Conservation (phyloP, 805 yeast species). For the Teunomyces barrocoloradensis region DNA sequence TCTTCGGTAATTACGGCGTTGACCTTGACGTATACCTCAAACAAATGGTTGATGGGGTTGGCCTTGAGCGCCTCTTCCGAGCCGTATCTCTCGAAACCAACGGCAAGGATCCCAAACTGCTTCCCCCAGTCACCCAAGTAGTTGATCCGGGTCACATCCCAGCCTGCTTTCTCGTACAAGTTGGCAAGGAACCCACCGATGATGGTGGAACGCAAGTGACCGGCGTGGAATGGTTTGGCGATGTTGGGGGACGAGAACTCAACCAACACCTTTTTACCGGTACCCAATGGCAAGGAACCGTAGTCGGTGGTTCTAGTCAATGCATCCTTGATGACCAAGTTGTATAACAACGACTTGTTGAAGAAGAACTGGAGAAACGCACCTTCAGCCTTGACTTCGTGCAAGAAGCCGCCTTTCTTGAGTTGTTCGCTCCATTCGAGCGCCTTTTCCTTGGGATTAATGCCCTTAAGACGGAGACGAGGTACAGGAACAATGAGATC, state of each 20-base stretch:
- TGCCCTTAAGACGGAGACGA: slow-evolving; percentile 72
- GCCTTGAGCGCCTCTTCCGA: slow-evolving; percentile 61
- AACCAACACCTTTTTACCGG: slow-evolving; percentile 62
- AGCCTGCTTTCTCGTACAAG: slow-evolving; percentile 85
- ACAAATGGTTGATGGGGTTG: slow-evolving; percentile 93
- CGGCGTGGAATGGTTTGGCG: slow-evolving; percentile 99
- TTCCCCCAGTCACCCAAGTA: slow-evolving; percentile 99
- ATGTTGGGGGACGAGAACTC: slow-evolving; percentile 98
- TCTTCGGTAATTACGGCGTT: slow-evolving; percentile 73
- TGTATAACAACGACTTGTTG: slow-evolving; percentile 61
- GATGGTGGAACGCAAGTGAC: slow-evolving; percentile 95
- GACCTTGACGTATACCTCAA: slow-evolving; percentile 86
- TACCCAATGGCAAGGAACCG: slow-evolving; percentile 76
- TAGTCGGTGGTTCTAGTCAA: slow-evolving; percentile 58
- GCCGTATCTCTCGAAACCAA: slow-evolving; percentile 88
- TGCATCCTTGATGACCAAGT: slow-evolving; percentile 67
- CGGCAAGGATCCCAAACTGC: slow-evolving; percentile 94
- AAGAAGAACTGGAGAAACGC: slow-evolving; percentile 90
- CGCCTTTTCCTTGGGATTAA: slow-evolving; percentile 73
- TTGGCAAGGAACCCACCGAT: slow-evolving; percentile 95
- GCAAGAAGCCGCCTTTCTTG: slow-evolving; percentile 67
- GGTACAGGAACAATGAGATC: slow-evolving; percentile 92
- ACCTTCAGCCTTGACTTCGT: slow-evolving; percentile 77
- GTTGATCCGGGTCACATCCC: slow-evolving; percentile 89
- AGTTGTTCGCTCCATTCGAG: slow-evolving; percentile 74